phyloP scores from a whole-genome alignment of 2,329 filamentous ascomycete species.

The Zalaria sp. region DNA sequence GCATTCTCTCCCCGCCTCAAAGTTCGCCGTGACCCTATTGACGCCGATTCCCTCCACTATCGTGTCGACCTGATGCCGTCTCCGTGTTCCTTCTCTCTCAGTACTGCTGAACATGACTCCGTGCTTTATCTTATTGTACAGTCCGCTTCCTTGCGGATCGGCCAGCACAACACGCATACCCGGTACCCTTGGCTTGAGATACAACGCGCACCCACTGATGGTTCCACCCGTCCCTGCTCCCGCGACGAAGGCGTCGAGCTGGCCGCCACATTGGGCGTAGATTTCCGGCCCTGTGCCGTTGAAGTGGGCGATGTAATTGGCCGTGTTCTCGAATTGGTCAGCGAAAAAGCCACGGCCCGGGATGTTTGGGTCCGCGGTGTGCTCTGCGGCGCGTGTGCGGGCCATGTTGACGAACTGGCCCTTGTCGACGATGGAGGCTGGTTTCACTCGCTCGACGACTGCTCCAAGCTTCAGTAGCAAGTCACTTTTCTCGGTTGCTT shows the following conservation, averaged over 20 bases:
- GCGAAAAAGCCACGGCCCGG: slow-evolving; percentile 78
- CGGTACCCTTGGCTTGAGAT: slow-evolving; percentile 60
- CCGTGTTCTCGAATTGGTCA: slow-evolving; percentile 85
- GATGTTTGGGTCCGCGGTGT: slow-evolving; percentile 44
- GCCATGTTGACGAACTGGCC: slow-evolving; percentile 92
- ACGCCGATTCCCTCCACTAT: slow-evolving; percentile 94
- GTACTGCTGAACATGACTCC: slow-evolving; percentile 91
- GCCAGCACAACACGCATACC: slow-evolving; percentile 63
- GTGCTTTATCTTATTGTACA: slow-evolving; percentile 83
- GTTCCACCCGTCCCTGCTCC: slow-evolving; percentile 93
- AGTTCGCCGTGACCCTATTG: slow-evolving; percentile 87
- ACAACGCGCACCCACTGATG: slow-evolving; percentile 72
- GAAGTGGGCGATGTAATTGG: slow-evolving; percentile 80
- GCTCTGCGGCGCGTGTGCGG: slow-evolving; percentile 57
- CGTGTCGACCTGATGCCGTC: slow-evolving; percentile 83
- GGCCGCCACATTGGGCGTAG: slow-evolving; percentile 58
- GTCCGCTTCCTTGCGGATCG: slow-evolving; percentile 83
- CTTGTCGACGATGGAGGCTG: slow-evolving; percentile 85
- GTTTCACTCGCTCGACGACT: slow-evolving; percentile 77
- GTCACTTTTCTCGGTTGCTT: slow-evolving; percentile 76
- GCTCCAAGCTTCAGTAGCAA: slow-evolving; percentile 82
- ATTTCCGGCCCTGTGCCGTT: slow-evolving; percentile 82
- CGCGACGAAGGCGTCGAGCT: slow-evolving; percentile 75
- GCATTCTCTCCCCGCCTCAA: slow-evolving; percentile 71
- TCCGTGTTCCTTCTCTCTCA: slow-evolving; percentile 78